phyloP scores from a whole-genome alignment of 805 yeast species.

The Tetrapisispora taiwanensis region DNA sequence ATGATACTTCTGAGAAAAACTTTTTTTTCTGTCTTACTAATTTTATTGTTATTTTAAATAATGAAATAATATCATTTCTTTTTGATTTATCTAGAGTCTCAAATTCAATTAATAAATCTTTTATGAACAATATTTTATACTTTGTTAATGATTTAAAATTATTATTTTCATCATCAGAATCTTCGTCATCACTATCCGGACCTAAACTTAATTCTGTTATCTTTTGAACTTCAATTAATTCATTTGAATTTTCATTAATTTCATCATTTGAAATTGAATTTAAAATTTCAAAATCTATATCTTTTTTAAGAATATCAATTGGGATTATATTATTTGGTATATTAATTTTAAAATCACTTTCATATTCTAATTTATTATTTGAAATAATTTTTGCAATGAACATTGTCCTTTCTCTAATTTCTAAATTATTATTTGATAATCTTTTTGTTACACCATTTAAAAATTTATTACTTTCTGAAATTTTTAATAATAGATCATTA shows the following conservation, averaged over 20 bases:
- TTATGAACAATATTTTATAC: conserved; percentile 54
- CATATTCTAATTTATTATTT: conserved; percentile 18
- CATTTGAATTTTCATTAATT: background rate
- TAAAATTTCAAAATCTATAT: conserved; percentile 6
- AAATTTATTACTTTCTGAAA: conserved; percentile 14
- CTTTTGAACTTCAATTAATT: background rate
- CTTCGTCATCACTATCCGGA: conserved; percentile 23
- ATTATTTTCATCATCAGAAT: conserved; percentile 11
- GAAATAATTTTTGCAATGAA: conserved; percentile 24
- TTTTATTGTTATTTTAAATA: conserved; percentile 32
- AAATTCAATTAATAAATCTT: conserved; percentile 56
- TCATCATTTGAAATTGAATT: too few relatives aligned
- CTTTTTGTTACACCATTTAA: conserved; percentile 24
- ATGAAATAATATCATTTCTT: conserved; percentile 35
- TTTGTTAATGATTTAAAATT: background rate
- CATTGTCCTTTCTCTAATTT: conserved; percentile 28
- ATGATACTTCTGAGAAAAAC: conserved; percentile 51
- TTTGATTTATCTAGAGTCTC: conserved; percentile 28
- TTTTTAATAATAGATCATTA: background rate
- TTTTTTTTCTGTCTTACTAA: conserved; percentile 55
- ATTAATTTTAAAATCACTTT: conserved; percentile 19
- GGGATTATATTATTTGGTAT: conserved; percentile 12
- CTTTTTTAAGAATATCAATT: background rate
- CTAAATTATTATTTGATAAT: conserved; percentile 13
- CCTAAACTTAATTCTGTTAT: background rate